Evolutionary conservation across 441 rosid species (phyloP).

Genomic region (Jatropha multifida): DNA sequence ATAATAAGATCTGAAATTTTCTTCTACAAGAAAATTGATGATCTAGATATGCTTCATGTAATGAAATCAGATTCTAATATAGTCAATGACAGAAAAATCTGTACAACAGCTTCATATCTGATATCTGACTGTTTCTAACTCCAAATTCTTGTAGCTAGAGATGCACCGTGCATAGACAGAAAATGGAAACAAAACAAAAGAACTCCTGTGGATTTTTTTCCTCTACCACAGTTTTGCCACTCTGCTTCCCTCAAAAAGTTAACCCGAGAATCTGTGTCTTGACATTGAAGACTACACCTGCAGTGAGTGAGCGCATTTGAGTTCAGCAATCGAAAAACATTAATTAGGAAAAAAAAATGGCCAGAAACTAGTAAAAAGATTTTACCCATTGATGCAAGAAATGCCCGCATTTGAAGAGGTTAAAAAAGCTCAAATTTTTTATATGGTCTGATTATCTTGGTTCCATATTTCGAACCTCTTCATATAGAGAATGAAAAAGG

Average conservation of each 20-base stretch:
- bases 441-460: constrained; percentile 22
- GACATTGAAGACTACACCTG: background rate
- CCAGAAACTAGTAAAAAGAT: background rate
- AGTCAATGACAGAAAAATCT: background rate
- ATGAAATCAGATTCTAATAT: too few species aligned
- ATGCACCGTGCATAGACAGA: background rate
- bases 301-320: background rate
- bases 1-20: background rate
- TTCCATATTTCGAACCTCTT: constrained; percentile 69
- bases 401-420: background rate
- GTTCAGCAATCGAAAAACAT: background rate
- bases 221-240: background rate
- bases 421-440: background rate
- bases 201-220: background rate
- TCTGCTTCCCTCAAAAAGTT: background rate
- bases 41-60: background rate
- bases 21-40: background rate
- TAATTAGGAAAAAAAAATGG: background rate
- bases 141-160: background rate
- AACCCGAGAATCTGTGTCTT: background rate
- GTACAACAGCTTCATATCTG: constrained; percentile 6
- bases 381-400: constrained; percentile 7
- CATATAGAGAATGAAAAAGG: constrained; percentile 65
- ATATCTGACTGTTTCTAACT: background rate
- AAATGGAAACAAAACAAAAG: background rate